Conservation (phyloP, 1,139 yeast species). For the Kodamaea sp. region DNA sequence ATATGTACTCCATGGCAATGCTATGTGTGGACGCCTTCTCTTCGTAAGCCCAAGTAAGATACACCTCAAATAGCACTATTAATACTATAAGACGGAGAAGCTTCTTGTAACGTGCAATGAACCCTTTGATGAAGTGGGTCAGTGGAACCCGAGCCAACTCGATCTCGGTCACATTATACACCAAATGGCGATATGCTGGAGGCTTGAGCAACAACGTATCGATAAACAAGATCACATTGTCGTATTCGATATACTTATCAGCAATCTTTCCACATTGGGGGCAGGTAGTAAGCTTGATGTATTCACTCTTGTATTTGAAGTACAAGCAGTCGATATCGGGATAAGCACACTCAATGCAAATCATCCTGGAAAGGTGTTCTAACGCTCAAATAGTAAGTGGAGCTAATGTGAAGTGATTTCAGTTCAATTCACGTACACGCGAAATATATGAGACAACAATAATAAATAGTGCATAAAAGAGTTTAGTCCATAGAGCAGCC, state of each 20-base stretch:
- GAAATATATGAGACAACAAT: too few species aligned
- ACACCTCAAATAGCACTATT: slow-evolving; percentile 82
- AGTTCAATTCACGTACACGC: too few species aligned
- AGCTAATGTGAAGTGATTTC: too few species aligned
- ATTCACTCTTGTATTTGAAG: slow-evolving; percentile 72
- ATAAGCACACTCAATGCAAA: slow-evolving; percentile 83
- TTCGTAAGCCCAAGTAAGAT: slow-evolving; percentile 87
- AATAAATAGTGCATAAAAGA: too few species aligned
- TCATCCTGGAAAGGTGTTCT: too few species aligned
- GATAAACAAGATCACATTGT: slow-evolving; percentile 76
- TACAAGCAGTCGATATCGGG: slow-evolving; percentile 62
- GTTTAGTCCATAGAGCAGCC: too few species aligned
- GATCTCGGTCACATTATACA: slow-evolving; percentile 64
- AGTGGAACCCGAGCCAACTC: slow-evolving; percentile 19
- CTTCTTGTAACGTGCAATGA: slow-evolving; percentile 21
- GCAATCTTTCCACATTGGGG: slow-evolving; percentile 70
- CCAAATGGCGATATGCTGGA: slow-evolving; percentile 87
- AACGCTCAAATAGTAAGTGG: too few species aligned
- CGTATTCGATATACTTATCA: slow-evolving; percentile 91
- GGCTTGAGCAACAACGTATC: slow-evolving; percentile 83
- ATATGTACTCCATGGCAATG: slow-evolving; percentile 30
- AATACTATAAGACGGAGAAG: slow-evolving; percentile 58
- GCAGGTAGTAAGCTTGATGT: slow-evolving; percentile 81
- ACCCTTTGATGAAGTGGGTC: background rate
- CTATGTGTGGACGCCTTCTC: slow-evolving; percentile 54